Percentiles rank a stretch among this genome's conserved stretches.
Evolutionary conservation across 345 rosid species (phyloP).

Genomic region (Lumnitzera littorea): DNA sequence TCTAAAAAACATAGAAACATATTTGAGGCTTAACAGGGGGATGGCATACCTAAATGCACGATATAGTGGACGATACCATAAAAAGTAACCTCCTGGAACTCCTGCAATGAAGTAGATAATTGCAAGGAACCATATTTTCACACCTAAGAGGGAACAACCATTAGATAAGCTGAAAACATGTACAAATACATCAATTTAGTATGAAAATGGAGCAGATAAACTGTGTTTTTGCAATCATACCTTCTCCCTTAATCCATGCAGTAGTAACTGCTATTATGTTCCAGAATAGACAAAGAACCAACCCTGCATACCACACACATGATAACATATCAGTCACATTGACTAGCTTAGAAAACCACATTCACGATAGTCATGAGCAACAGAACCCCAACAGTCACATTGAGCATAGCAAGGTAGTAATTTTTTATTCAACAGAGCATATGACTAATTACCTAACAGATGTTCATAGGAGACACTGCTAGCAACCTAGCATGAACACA

Average conservation of each 20-base stretch:
- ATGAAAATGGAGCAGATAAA: conserved; percentile 1
- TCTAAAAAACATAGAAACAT: too few relatives aligned
- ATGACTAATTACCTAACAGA: too few relatives aligned
- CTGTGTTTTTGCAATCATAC: conserved; percentile 24
- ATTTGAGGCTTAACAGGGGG: too few relatives aligned
- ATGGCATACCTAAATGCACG: conserved; percentile 69
- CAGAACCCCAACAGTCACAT: too few relatives aligned
- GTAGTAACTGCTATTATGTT: conserved; percentile 69
- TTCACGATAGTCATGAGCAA: too few relatives aligned
- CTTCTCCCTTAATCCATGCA: conserved; percentile 84
- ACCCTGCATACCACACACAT: conserved; percentile 43
- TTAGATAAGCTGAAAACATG: background rate
- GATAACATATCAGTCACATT: background rate
- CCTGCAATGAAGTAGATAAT: conserved; percentile 85
- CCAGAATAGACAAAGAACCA: conserved; percentile 78
- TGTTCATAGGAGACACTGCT: too few relatives aligned
- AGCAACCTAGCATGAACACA: too few relatives aligned
- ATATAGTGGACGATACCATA: conserved; percentile 97
- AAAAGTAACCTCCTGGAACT: conserved; percentile 87
- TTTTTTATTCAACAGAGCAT: too few relatives aligned
- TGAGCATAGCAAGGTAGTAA: too few relatives aligned
- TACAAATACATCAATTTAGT: background rate
- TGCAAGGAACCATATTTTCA: conserved; percentile 91
- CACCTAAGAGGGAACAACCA: conserved; percentile 36
- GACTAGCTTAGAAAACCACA: background rate